These are phyloP conservation scores for Solanum bulbocastanum DNA, from an alignment of 257 asterid species.

Conservation along the genomic window DNA sequence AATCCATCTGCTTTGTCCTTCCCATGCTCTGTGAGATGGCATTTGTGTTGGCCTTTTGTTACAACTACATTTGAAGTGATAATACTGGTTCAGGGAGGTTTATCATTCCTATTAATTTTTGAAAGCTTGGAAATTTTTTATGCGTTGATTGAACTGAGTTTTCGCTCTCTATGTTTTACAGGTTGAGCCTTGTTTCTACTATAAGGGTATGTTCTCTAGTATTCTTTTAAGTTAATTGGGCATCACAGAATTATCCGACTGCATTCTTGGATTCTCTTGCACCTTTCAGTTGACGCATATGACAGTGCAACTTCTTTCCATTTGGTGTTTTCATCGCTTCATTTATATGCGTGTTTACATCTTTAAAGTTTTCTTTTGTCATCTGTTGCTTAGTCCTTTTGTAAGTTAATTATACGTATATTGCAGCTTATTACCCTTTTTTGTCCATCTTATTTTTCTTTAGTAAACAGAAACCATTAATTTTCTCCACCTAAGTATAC, in stretches of 20 bases:
- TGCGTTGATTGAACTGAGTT: background rate
- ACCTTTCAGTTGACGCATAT: background rate
- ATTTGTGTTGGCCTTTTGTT: background rate
- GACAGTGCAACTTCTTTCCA: background rate
- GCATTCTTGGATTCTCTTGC: background rate
- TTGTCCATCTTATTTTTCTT: background rate
- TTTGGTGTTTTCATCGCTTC: background rate
- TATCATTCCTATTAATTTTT: background rate
- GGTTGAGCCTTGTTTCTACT: conserved; percentile 88
- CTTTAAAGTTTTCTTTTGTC: background rate
- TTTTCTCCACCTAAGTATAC: background rate
- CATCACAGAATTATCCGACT: background rate
- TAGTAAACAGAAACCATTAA: background rate
- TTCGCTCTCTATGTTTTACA: conserved; percentile 17
- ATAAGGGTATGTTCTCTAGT: conserved; percentile 47
- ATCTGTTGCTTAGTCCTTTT: background rate
- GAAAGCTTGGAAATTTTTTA: background rate
- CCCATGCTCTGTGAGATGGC: background rate
- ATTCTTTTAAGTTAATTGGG: background rate
- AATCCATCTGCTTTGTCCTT: background rate
- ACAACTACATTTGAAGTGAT: background rate
- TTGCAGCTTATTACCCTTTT: background rate
- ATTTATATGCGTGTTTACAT: background rate
- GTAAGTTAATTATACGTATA: background rate
- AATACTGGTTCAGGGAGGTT: background rate